Evolutionary conservation across 1,139 yeast species (phyloP), one percentile per base, ranked within the genome.

Genomic region (Zygoascus meyerae): DNA sequence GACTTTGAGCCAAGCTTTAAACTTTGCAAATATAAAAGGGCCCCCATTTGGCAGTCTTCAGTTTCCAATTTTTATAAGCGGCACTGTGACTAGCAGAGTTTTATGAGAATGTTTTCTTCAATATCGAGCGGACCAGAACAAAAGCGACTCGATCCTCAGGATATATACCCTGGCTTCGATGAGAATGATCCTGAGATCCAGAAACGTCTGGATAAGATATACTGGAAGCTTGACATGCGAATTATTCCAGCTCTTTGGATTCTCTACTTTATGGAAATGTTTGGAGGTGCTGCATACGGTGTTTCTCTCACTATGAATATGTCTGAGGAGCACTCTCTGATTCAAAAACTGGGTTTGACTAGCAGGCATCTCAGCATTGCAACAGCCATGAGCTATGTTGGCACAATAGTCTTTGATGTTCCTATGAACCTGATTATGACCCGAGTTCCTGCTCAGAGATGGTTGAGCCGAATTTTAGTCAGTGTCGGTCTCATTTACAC

Each of bases 361-460:
- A 34, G 79, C 1, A 77, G 81, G 46, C 78, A 84, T 53, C 74
- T 77, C 1, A 78, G 94, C 1, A 78, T 84, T 1, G 95, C 95
- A 2, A 79, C 85, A 21, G 95, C 95, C 0, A 71, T 86, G 42
- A 83, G 83, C 69, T 86, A 80, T 57, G 95, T 86, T 29, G 95
- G 92, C 3, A 84, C 77, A 63, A 86, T 86, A 55, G 69, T 86
- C 42, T 86, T 86, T 60, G 95, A 86, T 64, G 81, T 86, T 31
- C 95, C 95, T 18, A 85, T 86, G 92, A 86, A 86, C 65, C 72
- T 86, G 59, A 66, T 79, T 45, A 86, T 86, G 95, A 86, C 95
- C n/a, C 72, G 73, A 51, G 76, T 86, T 9, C 81, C 89, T 36
- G 95, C 95, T 1, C 94, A 86, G 58, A 75, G 86, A 1, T 86